phyloP scores from a whole-genome alignment of 495 filamentous ascomycete genomes.

The Neurospora pannonica region DNA sequence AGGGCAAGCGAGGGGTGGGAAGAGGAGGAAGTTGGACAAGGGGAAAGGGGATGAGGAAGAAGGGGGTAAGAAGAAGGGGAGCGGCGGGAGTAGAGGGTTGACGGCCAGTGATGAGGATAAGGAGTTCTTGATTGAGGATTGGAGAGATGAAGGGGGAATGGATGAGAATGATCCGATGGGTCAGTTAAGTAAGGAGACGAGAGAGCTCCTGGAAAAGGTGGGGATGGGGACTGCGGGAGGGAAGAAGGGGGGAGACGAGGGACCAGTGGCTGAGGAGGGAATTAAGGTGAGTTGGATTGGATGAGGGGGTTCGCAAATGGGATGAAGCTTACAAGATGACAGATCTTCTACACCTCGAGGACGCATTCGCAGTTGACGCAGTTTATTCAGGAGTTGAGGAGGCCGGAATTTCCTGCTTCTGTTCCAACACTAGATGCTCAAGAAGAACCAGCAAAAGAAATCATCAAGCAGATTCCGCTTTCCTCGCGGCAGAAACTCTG shows the following conservation, averaged over 20 bases:
- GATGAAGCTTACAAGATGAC: conserved; percentile 1
- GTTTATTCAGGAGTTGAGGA: conserved; percentile 81
- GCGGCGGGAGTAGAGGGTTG: conserved; percentile 16
- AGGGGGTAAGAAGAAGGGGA: conserved; percentile 16
- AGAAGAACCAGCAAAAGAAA: conserved; percentile 40
- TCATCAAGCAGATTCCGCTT: conserved; percentile 75
- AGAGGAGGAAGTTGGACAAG: conserved; percentile 11
- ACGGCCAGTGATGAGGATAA: conserved; percentile 50
- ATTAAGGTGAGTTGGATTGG: conserved; percentile 42
- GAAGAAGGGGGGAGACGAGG: conserved; percentile 25
- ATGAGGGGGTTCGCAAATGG: not conserved
- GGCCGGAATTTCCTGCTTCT: conserved; percentile 64
- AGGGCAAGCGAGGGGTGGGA: conserved; percentile 25
- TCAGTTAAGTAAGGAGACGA: conserved; percentile 52
- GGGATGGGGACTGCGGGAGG: conserved; percentile 20
- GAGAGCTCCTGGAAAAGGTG: conserved; percentile 52
- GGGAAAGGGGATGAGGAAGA: conserved; percentile 7
- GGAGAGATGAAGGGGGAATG: conserved; percentile 68
- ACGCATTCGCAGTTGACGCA: conserved; percentile 94
- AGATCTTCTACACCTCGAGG: conserved; percentile 88
- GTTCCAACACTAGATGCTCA: conserved; percentile 18
- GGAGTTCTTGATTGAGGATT: conserved; percentile 70
- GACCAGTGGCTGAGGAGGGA: conserved; percentile 45
- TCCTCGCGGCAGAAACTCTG: conserved; percentile 90
- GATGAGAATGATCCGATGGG: conserved; percentile 19